Percentiles rank a stretch among this genome's conserved stretches.
phyloP scores from a whole-genome alignment of 2,329 filamentous ascomycete genomes.

The Sporothrix curviconia region DNA sequence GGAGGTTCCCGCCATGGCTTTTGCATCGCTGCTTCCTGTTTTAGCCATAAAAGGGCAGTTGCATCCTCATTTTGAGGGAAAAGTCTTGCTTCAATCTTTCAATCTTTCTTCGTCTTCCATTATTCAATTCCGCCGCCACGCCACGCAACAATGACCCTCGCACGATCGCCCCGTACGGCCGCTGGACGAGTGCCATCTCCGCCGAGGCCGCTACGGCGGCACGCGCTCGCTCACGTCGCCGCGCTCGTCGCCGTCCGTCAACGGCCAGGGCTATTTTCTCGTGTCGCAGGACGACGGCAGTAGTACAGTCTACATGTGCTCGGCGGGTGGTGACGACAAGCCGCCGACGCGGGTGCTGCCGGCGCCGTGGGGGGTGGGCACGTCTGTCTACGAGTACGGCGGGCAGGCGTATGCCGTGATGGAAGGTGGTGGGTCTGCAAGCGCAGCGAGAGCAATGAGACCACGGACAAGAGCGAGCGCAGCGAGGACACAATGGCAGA shows the following conservation, averaged over 20 bases:
- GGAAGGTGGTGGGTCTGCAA: too few relatives aligned
- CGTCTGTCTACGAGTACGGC: constrained; percentile 47
- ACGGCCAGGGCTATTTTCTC: constrained; percentile 32
- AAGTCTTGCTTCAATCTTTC: too few relatives aligned
- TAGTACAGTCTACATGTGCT: constrained; percentile 35
- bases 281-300: constrained; percentile 36
- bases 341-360: constrained; percentile 35
- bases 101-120: too few relatives aligned
- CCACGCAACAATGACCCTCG: constrained; percentile 20
- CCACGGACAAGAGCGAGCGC: background rate
- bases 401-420: constrained; percentile 38
- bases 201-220: constrained; percentile 32
- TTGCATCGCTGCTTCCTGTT: too few relatives aligned
- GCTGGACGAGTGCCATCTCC: constrained; percentile 35
- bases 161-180: constrained; percentile 29
- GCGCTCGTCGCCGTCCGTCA: constrained; percentile 25
- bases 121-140: too few relatives aligned
- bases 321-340: constrained; percentile 24
- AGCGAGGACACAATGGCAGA: background rate
- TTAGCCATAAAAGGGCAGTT: too few relatives aligned
- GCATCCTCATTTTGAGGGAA: too few relatives aligned
- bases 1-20: too few relatives aligned
- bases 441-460: constrained; percentile 22
- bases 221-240: constrained; percentile 29
- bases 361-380: constrained; percentile 35